Conservation (phyloP, 495 filamentous ascomycete genomes). For the Physcia stellaris region DNA sequence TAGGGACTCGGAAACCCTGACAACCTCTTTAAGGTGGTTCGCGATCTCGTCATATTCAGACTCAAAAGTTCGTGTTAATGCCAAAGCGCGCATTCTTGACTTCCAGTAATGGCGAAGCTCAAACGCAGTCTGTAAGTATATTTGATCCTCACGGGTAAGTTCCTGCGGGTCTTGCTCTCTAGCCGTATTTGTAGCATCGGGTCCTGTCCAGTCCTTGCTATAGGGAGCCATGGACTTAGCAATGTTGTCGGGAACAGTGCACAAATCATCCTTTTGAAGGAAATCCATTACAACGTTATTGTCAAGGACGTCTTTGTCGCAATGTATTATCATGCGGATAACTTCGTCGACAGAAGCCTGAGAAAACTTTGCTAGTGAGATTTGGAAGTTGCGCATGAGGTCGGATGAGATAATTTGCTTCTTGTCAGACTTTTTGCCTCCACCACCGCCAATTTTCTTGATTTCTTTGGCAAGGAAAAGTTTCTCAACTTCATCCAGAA, state of each 20-base stretch:
- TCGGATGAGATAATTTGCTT: conserved; percentile 93
- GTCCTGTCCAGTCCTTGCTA: conserved; percentile 89
- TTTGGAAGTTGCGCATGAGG: conserved; percentile 83
- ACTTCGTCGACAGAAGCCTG: conserved; percentile 66
- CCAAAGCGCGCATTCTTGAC: conserved; percentile 81
- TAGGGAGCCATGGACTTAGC: conserved; percentile 89
- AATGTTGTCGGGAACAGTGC: conserved; percentile 79
- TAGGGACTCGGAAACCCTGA: conserved; percentile 73
- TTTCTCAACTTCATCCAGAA: conserved; percentile 93
- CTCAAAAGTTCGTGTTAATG: conserved; percentile 75
- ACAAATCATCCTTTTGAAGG: conserved; percentile 80
- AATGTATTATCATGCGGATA: conserved; percentile 87
- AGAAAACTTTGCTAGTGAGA: conserved; percentile 82
- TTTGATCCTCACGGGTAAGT: conserved; percentile 86
- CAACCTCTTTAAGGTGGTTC: conserved; percentile 65
- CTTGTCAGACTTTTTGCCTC: conserved; percentile 74
- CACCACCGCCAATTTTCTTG: conserved; percentile 59
- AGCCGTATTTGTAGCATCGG: conserved; percentile 62
- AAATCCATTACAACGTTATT: conserved; percentile 97
- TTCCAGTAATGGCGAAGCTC: conserved; percentile 99
- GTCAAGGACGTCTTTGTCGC: conserved; percentile 80
- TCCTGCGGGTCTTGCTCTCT: conserved; percentile 81
- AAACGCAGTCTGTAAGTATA: conserved; percentile 84
- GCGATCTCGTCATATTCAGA: conserved; percentile 84
- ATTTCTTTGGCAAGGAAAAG: conserved; percentile 96